phyloP scores from a whole-genome alignment of 805 yeast species.

The Zygoascus flipseniorum region DNA sequence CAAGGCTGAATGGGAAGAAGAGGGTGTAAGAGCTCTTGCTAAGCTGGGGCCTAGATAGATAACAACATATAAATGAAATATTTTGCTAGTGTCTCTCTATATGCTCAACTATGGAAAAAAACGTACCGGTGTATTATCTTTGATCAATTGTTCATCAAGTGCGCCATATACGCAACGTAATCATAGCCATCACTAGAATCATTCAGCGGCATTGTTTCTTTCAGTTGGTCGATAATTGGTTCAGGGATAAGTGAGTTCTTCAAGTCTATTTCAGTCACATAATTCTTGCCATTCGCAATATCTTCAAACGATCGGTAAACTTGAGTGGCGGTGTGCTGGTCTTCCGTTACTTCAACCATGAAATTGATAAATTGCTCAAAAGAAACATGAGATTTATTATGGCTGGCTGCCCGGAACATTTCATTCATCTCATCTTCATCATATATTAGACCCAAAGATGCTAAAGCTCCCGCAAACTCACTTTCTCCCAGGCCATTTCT shows the following conservation, averaged over 20 bases:
- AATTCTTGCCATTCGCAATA: constrained; percentile 33
- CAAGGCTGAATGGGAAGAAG: constrained; percentile 96
- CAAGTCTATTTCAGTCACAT: constrained; percentile 34
- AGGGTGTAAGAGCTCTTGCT: constrained; percentile 73
- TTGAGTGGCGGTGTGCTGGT: constrained; percentile 31
- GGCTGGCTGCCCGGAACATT: constrained; percentile 28
- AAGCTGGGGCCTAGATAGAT: constrained; percentile 85
- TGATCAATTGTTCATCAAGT: constrained; percentile 24
- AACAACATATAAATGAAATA: background rate
- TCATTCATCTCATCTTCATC: constrained; percentile 30
- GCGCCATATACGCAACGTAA: constrained; percentile 26
- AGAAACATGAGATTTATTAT: constrained; percentile 20
- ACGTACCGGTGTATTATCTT: too few species aligned
- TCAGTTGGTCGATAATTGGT: constrained; percentile 24
- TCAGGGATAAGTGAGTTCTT: constrained; percentile 30
- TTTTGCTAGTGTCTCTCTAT: too few species aligned
- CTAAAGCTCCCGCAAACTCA: constrained; percentile 38
- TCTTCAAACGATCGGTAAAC: constrained; percentile 33
- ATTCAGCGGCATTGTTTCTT: constrained; percentile 23
- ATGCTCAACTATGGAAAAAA: too few species aligned
- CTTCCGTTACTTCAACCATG: constrained; percentile 34
- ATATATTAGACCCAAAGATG: constrained; percentile 34
- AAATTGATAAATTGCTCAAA: constrained; percentile 29
- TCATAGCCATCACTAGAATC: constrained; percentile 22
- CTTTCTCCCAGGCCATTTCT: constrained; percentile 32